Base-by-base conservation (phyloP, 176 grass and related monocot species). In the Rhynchospora breviuscula region DNA sequence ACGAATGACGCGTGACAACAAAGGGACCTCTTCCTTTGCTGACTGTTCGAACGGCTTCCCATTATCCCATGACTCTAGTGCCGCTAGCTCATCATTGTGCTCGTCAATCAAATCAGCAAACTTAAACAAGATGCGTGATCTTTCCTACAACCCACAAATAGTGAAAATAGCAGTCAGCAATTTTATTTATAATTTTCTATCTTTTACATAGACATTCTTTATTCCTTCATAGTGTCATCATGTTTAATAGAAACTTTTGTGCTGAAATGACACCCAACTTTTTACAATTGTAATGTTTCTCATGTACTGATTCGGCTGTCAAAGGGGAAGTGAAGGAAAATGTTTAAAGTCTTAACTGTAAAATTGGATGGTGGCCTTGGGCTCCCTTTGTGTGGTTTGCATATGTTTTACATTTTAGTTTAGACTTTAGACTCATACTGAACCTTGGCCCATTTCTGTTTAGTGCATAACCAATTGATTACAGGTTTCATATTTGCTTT, bases 61-160 rank as follows among this genome's bases (percentile, higher is more conserved):
- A 66, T 87, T 89, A 85, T 97, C 94, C 94, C 94, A 97, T 47
- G 94, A 90, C 88, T 97, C 94, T 79, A 97, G 88, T 83, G 92
- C 90, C 6, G 92, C 92, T 79, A 97, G 72, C 81, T 92, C 92
- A 2, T 85, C 90, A 29, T 59, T 82, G 87, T 97, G 90, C 46
- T 19, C 71, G 85, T 97, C 94, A 4, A 97, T 91, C 85, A 97
- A 86, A 86, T 94, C 94, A 9, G 92, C 94, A 59, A 97, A 94
- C 2, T 78, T 83, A 49, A 86, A 77, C 73, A 97, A 79, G 58
- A 94, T 61, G 2, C 90, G 85, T 31, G 90, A 97, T 71, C 94
- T 85, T 67, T 97, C 94, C 92, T 94, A 89, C 31, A 83, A 21
- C 22, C 73, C 49, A 13, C 43, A 35, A 25, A 53, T 35, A 75